A percentile compares a stretch with the other conserved stretches of the same genome.
Conservation (phyloP, 2,329 filamentous ascomycete genomes). For the Penicillium crustosum region DNA sequence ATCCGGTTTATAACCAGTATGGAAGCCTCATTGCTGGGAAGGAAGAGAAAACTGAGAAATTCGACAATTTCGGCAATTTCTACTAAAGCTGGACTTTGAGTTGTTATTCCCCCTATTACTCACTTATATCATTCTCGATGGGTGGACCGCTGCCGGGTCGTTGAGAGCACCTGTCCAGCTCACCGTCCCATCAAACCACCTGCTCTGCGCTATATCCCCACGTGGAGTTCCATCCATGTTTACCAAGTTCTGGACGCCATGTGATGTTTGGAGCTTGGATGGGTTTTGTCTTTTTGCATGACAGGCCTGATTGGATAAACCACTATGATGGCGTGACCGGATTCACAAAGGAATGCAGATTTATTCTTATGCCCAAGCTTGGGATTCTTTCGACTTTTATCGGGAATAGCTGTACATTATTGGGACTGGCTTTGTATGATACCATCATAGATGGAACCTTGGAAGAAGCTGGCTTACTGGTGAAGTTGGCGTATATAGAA, state of each 20-base stretch:
- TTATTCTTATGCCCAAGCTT: background rate
- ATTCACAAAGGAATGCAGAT: background rate
- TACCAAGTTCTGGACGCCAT: background rate
- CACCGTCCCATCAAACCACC: too few species aligned
- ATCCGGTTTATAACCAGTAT: slow-evolving; percentile 42
- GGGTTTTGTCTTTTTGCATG: background rate
- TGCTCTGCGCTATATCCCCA: background rate
- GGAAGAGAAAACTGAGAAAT: slow-evolving; percentile 16
- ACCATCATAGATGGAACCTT: background rate
- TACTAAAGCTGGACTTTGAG: background rate
- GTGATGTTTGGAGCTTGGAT: background rate
- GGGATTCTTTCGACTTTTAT: background rate
- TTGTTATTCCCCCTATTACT: background rate
- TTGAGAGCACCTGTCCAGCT: background rate
- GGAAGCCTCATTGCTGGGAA: slow-evolving; percentile 40
- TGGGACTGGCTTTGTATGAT: background rate
- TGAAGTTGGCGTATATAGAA: background rate
- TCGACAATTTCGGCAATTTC: background rate
- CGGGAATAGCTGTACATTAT: background rate
- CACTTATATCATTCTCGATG: background rate
- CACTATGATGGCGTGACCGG: background rate
- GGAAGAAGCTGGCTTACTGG: background rate
- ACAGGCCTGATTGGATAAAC: background rate
- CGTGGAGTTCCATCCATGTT: background rate
- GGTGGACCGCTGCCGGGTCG: background rate